Evolutionary conservation across 345 rosid species (phyloP), one percentile per base, ranked within the genome.

Genomic region (Ailanthus altissimus): DNA sequence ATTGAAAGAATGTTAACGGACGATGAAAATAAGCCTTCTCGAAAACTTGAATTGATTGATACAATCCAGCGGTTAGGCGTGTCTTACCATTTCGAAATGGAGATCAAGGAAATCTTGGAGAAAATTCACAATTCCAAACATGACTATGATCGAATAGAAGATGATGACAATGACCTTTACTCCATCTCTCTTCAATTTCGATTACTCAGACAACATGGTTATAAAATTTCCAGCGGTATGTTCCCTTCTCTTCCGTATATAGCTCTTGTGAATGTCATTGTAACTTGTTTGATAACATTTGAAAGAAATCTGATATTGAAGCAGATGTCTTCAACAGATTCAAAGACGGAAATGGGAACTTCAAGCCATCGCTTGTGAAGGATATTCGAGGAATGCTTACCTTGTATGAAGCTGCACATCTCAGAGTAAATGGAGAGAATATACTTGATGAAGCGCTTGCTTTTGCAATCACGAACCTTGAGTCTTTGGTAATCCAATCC

Each of bases 401-500:
- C n/a, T 82, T 89, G 9, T 89, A 85, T 21, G 87, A 87, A 61
- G n/a, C 85, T 0, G 66, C 89, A 1, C 79, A 84, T 68, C 76
- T 84, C 8, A 77, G 81, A 12, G 51, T 77, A 2, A 77, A 73
- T 1, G 84, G 83, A 40, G 90, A 87, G 56, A 71, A 45, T 5
- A 76, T 80, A 38, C 75, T 89, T 6, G 82, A 83, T 21, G 83
- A 83, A 43, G 85, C 84, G 23, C 78, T 87, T 32, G 61, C 67
- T 25, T 89, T 82, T 73, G 74, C 85, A n/a, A 70, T 25, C 11
- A 45, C 78, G 18, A 25, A 77, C 26, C 82, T 85, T 8, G 66
- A 58, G 21, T 10, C 70, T 28, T 2, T 40, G 2, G 5, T 15
- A 51, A 64, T 8, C 15, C 16, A 2, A 6, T 20, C 18, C 9